Conservation (phyloP, 768 basidiomycete species). For the Mycena crocata region DNA sequence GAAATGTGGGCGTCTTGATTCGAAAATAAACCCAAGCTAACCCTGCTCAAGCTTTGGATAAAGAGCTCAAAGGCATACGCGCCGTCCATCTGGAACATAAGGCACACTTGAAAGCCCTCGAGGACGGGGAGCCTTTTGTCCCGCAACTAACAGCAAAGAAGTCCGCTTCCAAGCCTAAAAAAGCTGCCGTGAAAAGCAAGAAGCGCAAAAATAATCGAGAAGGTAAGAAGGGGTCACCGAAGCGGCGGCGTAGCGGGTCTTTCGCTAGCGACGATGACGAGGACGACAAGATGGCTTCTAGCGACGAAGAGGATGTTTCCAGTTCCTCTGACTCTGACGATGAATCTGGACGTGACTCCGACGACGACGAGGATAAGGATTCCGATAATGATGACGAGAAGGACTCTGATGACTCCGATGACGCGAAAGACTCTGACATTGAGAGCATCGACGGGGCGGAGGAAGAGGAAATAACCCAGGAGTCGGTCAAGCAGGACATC, state of each 20-base stretch:
- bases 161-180: conserved; percentile 30
- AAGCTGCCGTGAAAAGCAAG: conserved; percentile 45
- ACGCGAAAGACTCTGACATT: conserved; percentile 15
- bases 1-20: conserved; percentile 52
- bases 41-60: conserved; percentile 49
- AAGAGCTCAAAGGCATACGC: conserved; percentile 52
- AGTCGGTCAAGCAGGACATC: conserved; percentile 58
- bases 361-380: conserved; percentile 32
- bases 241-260: conserved; percentile 51
- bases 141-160: conserved; percentile 54
- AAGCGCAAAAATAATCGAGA: conserved; percentile 63
- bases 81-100: conserved; percentile 53
- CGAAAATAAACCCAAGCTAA: background rate
- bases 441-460: conserved; percentile 45
- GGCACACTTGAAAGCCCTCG: conserved; percentile 59
- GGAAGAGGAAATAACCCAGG: conserved; percentile 58
- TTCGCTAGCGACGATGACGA: conserved; percentile 36
- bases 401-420: conserved; percentile 38
- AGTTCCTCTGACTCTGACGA: conserved; percentile 38
- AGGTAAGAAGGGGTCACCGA: conserved; percentile 56
- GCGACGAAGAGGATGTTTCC: conserved; percentile 37
- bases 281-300: conserved; percentile 26
- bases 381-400: conserved; percentile 34
- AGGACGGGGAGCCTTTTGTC: conserved; percentile 56
- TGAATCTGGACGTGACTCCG: conserved; percentile 26